These are phyloP conservation scores for Phoma herbarum DNA, from an alignment of 2,329 filamentous ascomycete genomes.

Conservation along the genomic window DNA sequence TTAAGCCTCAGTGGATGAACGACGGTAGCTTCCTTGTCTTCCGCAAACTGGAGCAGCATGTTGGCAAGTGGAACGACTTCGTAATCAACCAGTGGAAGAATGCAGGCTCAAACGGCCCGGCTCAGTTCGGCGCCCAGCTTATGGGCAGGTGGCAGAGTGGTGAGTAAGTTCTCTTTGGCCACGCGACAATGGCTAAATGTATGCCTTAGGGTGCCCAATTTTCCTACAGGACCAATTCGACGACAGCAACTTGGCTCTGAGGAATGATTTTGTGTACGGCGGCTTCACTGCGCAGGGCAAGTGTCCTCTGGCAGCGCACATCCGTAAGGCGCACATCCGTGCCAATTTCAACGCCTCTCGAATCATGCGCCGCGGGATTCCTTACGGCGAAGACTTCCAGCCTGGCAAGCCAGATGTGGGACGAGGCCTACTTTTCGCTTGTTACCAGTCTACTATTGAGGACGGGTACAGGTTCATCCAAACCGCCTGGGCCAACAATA, in stretches of 20 bases:
- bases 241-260: constrained; percentile 5
- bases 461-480: constrained; percentile 20
- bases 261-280: constrained; percentile 16
- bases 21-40: constrained; percentile 22
- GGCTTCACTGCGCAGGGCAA: constrained; percentile 5
- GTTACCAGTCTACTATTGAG: constrained; percentile 21
- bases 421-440: constrained; percentile 15
- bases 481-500: constrained; percentile 8
- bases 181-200: background rate
- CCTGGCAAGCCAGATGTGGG: constrained; percentile 6
- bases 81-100: constrained; percentile 9
- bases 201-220: constrained; percentile 12
- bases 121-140: constrained; percentile 18
- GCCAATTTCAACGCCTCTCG: background rate
- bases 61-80: constrained; percentile 20
- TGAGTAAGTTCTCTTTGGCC: background rate
- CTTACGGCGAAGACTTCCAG: constrained; percentile 19
- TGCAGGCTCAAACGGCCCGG: constrained; percentile 10
- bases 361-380: constrained; percentile 20
- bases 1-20: constrained; percentile 18
- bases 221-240: constrained; percentile 10
- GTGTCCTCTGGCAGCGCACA: constrained; percentile 16
- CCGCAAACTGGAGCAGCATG: constrained; percentile 21
- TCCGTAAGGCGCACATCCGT: constrained; percentile 19
- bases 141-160: constrained; percentile 21